These are phyloP conservation scores for Metschnikowia colocasiae DNA, from an alignment of 805 yeast species.

Conservation along the genomic window DNA sequence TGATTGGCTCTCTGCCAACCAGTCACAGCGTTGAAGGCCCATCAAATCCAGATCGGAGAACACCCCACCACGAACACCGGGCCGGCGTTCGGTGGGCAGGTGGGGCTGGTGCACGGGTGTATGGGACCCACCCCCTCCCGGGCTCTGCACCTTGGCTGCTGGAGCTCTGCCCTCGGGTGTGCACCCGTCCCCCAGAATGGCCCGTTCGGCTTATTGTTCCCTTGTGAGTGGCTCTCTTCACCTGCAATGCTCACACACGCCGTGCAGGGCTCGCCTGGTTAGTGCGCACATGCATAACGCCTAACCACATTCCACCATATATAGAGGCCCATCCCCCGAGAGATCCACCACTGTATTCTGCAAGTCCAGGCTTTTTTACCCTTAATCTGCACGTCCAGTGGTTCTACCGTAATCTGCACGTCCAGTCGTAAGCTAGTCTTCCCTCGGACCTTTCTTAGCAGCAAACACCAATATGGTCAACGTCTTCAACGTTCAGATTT, in stretches of 20 bases:
- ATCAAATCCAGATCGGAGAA: background rate
- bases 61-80: background rate
- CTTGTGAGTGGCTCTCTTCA: background rate
- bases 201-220: background rate
- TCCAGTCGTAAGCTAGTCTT: background rate
- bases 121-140: too few species aligned
- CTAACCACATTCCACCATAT: background rate
- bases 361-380: background rate
- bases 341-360: background rate
- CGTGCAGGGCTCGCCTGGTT: background rate
- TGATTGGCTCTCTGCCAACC: constrained; percentile 1
- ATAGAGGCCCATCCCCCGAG: background rate
- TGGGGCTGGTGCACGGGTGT: background rate
- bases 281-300: background rate
- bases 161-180: too few species aligned
- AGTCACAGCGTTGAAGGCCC: background rate
- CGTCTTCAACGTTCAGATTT: constrained; percentile 70
- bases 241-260: background rate
- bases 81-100: too few species aligned
- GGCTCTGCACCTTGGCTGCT: too few species aligned
- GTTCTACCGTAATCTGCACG: background rate
- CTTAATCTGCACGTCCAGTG: background rate
- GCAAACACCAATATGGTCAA: constrained; percentile 34
- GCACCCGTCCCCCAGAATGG: background rate
- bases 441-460: background rate